phyloP scores from a whole-genome alignment of 2,329 filamentous ascomycete genomes.

The Lasiodiplodia hormozganensis region DNA sequence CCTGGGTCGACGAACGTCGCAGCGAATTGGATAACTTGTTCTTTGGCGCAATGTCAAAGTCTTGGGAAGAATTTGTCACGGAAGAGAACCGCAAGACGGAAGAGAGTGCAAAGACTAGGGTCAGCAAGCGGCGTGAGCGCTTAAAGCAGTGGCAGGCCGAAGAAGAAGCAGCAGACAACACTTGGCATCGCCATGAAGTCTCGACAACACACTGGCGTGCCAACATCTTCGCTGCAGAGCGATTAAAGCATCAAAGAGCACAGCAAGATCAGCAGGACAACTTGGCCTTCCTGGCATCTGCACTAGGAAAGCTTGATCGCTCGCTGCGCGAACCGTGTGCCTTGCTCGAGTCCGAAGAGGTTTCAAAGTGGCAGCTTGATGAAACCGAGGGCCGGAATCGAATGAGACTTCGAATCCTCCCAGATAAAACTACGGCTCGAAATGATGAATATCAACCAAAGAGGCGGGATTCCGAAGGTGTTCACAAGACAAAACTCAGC shows the following conservation, averaged over 20 bases:
- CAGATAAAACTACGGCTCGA: slow-evolving; percentile 70
- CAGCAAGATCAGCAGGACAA: slow-evolving; percentile 95
- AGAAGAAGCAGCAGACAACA: slow-evolving; percentile 70
- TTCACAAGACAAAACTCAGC: slow-evolving; percentile 52
- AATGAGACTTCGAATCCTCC: slow-evolving; percentile 87
- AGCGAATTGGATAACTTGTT: slow-evolving; percentile 82
- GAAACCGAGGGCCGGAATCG: slow-evolving; percentile 94
- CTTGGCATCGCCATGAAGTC: slow-evolving; percentile 81
- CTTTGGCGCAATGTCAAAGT: slow-evolving; percentile 77
- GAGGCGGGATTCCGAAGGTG: slow-evolving; percentile 67
- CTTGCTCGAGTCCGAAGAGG: slow-evolving; percentile 71
- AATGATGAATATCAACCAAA: slow-evolving; percentile 86
- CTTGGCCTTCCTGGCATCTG: slow-evolving; percentile 74
- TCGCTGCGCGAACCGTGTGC: slow-evolving; percentile 81
- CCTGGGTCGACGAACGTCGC: slow-evolving; percentile 86
- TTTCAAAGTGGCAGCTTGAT: slow-evolving; percentile 87
- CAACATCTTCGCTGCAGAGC: slow-evolving; percentile 91
- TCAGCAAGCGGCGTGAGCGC: slow-evolving; percentile 80
- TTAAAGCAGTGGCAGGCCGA: slow-evolving; percentile 81
- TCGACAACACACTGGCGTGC: slow-evolving; percentile 91
- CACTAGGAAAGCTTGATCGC: slow-evolving; percentile 79
- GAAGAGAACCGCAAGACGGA: slow-evolving; percentile 81
- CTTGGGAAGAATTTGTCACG: slow-evolving; percentile 87
- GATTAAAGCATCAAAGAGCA: slow-evolving; percentile 86
- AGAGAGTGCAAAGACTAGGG: slow-evolving; percentile 73